Percentiles rank a stretch among this genome's conserved stretches.
These are phyloP conservation scores for Cryptococcus amylolentus DNA, from an alignment of 1,284 basidiomycete genomes.

Conservation along the genomic window DNA sequence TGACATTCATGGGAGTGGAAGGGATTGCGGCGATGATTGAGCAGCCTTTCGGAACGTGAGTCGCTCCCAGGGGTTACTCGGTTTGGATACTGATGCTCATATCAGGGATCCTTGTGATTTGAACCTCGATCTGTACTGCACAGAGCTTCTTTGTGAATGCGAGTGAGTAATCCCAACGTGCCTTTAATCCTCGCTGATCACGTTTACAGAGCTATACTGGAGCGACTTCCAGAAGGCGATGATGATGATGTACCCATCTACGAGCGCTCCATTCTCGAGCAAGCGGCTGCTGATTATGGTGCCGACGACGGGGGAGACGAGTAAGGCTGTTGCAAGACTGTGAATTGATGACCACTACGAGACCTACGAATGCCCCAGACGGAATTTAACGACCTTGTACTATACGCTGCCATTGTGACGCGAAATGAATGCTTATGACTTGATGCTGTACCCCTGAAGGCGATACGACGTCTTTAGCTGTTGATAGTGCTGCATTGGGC, in stretches of 20 bases:
- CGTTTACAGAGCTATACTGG: constrained; percentile 64
- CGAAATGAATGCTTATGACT: too few relatives aligned
- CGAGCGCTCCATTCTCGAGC: constrained; percentile 8
- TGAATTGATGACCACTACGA: too few relatives aligned
- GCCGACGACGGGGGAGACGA: constrained; percentile 27
- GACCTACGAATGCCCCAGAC: too few relatives aligned
- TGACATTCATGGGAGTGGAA: constrained; percentile 76
- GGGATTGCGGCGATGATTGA: constrained; percentile 89
- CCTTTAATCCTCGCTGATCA: background rate
- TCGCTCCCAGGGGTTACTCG: constrained; percentile 52
- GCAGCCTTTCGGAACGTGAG: constrained; percentile 60
- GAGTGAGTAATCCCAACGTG: constrained; percentile 55
- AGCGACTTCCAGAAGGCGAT: constrained; percentile 68
- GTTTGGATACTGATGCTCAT: background rate
- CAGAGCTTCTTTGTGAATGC: constrained; percentile 77
- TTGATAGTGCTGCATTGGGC: too few relatives aligned
- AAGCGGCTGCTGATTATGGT: constrained; percentile 17
- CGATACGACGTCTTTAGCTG: too few relatives aligned
- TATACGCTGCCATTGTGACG: too few relatives aligned
- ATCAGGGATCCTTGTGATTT: constrained; percentile 50
- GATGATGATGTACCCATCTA: constrained; percentile 20
- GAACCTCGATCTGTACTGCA: constrained; percentile 69
- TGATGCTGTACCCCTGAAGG: too few relatives aligned
- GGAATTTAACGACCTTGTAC: too few relatives aligned
- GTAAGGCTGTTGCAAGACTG: background rate